Evolutionary conservation across 129 eudicot genomes (phyloP), one percentile per base, ranked within the genome.

Genomic region (Arctium minus): DNA sequence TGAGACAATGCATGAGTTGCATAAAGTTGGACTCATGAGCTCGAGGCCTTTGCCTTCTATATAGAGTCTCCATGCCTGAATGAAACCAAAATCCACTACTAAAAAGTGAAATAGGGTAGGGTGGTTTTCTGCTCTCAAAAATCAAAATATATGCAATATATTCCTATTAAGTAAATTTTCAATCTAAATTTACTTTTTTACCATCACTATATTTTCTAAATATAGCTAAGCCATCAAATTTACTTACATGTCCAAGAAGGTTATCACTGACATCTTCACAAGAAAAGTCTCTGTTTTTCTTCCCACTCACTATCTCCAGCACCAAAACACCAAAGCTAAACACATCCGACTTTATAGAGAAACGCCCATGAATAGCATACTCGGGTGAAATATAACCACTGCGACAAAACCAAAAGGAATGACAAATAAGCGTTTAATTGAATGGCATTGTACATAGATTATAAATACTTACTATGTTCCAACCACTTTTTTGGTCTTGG

Each of bases 171-270:
- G 1, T 40, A 10, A 40, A 40, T 6, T 4, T 8, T 12, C 62
- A 11, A 48, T 10, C 15, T 13, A 50, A 50, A 50, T 50, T 12
- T 15, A 50, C 6, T 50, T 12, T 50, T 50, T 13, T 50, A 1
- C 46, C 8, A 40, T 6, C 46, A 40, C 64, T 50, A 44, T 44
- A 50, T 6, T 6, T 40, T 40, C 27, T 22, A 22, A 3, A 50
- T 50, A 50, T 50, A 12, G 18, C 64, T 65, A 38, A 65, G 27
- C 56, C 62, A 65, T 35, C 27, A 36, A 12, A 10, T 37, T 72
- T 72, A 70, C 85, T 85, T 76, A 85, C 88, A 76, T 85, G 88
- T 78, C 88, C 88, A 22, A 85, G 79, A 69, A 85, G 85, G 74
- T 81, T 85, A 62, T 80, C 82, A 17, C 5, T 56, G 64, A 75